Evolutionary conservation across 1,284 basidiomycete species (phyloP), one percentile per base, ranked within the genome.

Genomic region (Vanrija sp.): DNA sequence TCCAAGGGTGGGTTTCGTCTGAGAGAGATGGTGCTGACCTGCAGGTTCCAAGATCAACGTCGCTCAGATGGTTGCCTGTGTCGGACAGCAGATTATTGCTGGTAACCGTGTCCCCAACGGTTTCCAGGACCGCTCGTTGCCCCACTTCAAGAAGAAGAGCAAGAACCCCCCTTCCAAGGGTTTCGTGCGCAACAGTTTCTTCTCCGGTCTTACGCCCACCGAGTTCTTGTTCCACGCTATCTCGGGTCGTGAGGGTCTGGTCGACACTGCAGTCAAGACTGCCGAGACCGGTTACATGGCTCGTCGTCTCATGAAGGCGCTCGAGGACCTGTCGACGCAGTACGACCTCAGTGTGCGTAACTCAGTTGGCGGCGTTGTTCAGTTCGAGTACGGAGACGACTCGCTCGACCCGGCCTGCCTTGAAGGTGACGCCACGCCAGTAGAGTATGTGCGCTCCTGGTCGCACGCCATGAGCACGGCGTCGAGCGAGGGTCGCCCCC

Each of bases 211-310:
- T n/a, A 83, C 85, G 0, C 91, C 96, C 0, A 95, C 95, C 12
- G 96, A 99, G 72, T 99, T 99, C 79, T 76, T 98, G 53, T 98
- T 98, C 82, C 96, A 99, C 78, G 96, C 94, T 58, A 98, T 98
- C 68, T 98, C 95, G 21, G 96, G 96, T 64, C 88, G 96, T 73
- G 96, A 98, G 80, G 96, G 96, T 79, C 79, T 98, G 45, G 95
- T 99, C 69, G 96, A 99, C 79, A 99, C 96, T 0, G 96, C 96
- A 23, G 96, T 99, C 77, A 99, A 99, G 80, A 99, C 96, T 1
- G 96, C 96, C 18, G 96, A 98, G 78, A 98, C 96, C 1, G 96
- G 96, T 43, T 99, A 99, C 80, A 98, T 99, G 95, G 91, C 95
- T 70, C 86, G 96, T 59, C 88, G 96, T 61, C 78, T 99, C 64